Evolutionary conservation across 2,329 filamentous ascomycete genomes (phyloP).

Genomic region (Nannizziopsis arthrosporioides): DNA sequence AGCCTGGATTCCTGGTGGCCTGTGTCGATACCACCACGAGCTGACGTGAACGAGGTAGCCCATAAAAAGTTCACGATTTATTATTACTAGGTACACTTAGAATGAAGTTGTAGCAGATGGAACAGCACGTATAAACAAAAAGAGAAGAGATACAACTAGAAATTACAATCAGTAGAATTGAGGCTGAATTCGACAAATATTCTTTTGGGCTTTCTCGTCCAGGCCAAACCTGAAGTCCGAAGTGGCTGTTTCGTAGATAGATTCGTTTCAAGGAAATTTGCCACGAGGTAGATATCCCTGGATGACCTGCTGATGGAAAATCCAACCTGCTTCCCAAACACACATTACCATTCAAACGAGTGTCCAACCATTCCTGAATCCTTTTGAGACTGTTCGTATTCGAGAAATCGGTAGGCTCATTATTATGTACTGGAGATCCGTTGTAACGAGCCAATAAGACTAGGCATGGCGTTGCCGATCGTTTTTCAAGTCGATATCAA

Average conservation of each 20-base stretch:
- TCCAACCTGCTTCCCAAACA: too few species aligned
- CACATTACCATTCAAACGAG: too few species aligned
- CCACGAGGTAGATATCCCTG: not conserved
- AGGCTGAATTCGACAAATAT: not conserved
- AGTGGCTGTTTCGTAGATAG: not conserved
- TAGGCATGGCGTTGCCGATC: not conserved
- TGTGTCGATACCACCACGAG: too few species aligned
- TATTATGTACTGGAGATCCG: too few species aligned
- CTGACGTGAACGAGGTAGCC: too few species aligned
- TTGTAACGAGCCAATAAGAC: too few species aligned
- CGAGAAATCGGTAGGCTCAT: too few species aligned
- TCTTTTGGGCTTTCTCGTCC: not conserved
- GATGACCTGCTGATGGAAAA: too few species aligned
- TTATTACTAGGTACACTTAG: constrained; percentile 12
- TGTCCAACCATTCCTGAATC: too few species aligned
- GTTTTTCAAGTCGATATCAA: not conserved
- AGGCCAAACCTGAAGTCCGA: not conserved
- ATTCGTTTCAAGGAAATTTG: not conserved
- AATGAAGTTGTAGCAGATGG: not conserved
- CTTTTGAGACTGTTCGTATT: too few species aligned
- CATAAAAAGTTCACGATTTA: constrained; percentile 1
- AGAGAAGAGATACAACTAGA: not conserved
- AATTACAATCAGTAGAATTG: constrained; percentile 3
- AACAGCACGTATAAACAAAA: not conserved
- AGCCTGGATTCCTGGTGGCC: too few species aligned